Evolutionary conservation across 371 early-diverging fungal genomes (phyloP).

Genomic region (Sporodiniella umbellata): DNA sequence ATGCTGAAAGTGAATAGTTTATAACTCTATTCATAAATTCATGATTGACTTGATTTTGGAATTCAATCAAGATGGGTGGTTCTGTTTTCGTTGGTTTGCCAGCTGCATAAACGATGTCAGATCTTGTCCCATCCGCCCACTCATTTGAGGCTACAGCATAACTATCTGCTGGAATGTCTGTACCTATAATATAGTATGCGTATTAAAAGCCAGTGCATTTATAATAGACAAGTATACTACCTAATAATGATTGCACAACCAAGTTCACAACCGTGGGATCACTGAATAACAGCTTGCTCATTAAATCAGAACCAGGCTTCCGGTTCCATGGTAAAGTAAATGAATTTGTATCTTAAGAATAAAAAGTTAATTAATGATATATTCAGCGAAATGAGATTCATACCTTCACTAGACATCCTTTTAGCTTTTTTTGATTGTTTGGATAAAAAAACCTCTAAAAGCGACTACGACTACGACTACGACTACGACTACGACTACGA

Average conservation of each 20-base stretch:
- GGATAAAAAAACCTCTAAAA: too few species aligned
- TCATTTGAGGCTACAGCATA: slow-evolving; percentile 10
- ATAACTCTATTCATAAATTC: slow-evolving; percentile 6
- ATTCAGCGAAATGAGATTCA: slow-evolving; percentile 3
- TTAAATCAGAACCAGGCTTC: slow-evolving; percentile 7
- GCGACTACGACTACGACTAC: too few species aligned
- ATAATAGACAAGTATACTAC: slow-evolving; percentile 5
- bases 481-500: slow-evolving; percentile 6
- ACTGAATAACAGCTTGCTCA: slow-evolving; percentile 10
- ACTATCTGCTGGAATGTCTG: slow-evolving; percentile 8
- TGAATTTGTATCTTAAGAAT: slow-evolving; percentile 6
- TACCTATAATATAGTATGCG: slow-evolving; percentile 8
- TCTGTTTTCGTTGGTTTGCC: slow-evolving; percentile 4
- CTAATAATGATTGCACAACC: slow-evolving; percentile 14
- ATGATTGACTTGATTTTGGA: slow-evolving; percentile 2
- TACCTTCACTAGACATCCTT: background rate
- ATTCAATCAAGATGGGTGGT: slow-evolving; percentile 10
- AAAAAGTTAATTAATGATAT: slow-evolving; percentile 5
- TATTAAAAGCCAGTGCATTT: slow-evolving; percentile 8
- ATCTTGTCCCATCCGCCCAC: slow-evolving; percentile 6
- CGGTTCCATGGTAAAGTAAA: slow-evolving; percentile 5
- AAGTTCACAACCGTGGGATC: slow-evolving; percentile 11
- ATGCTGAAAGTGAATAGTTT: slow-evolving; percentile 1
- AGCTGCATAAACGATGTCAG: slow-evolving; percentile 2
- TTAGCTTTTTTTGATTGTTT: too few species aligned